Percentiles rank a stretch among this genome's conserved stretches.
Conservation (phyloP, 495 filamentous ascomycete genomes). For the Daldinia loculata region DNA sequence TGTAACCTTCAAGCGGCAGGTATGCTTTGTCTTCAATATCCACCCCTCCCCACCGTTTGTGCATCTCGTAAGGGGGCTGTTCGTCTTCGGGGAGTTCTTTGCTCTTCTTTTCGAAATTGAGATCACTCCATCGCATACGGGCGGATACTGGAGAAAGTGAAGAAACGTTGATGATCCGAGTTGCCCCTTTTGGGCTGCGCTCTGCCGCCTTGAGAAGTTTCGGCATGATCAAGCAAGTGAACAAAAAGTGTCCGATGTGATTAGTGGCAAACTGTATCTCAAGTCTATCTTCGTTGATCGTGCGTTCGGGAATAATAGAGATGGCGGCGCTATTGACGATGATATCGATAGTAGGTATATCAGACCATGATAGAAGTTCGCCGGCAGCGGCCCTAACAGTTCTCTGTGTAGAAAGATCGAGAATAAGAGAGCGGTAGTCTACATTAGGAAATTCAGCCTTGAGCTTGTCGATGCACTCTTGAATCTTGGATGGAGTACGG, state of each 20-base stretch:
- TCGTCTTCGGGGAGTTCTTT: conserved; percentile 51
- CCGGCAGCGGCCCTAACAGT: conserved; percentile 54
- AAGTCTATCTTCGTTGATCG: conserved; percentile 49
- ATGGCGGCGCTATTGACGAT: conserved; percentile 60
- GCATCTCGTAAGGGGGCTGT: conserved; percentile 47
- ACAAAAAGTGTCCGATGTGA: conserved; percentile 65
- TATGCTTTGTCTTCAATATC: conserved; percentile 51
- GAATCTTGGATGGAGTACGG: conserved; percentile 50
- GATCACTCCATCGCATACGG: conserved; percentile 54
- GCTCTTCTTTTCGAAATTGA: conserved; percentile 53
- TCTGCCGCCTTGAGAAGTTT: conserved; percentile 54
- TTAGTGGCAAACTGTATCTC: conserved; percentile 68
- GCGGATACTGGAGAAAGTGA: conserved; percentile 44
- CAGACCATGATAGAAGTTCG: conserved; percentile 50
- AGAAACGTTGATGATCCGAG: conserved; percentile 57
- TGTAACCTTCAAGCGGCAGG: conserved; percentile 55
- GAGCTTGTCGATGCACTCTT: conserved; percentile 49
- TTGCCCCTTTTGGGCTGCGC: conserved; percentile 47
- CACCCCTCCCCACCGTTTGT: conserved; percentile 44
- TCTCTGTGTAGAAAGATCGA: conserved; percentile 57
- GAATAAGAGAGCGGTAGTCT: conserved; percentile 49
- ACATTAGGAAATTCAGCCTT: conserved; percentile 49
- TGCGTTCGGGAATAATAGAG: conserved; percentile 46
- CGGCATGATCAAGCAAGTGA: conserved; percentile 60
- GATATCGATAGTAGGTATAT: conserved; percentile 53